phyloP scores from a whole-genome alignment of 441 rosid genomes.

The Codiaeum variegatum region DNA sequence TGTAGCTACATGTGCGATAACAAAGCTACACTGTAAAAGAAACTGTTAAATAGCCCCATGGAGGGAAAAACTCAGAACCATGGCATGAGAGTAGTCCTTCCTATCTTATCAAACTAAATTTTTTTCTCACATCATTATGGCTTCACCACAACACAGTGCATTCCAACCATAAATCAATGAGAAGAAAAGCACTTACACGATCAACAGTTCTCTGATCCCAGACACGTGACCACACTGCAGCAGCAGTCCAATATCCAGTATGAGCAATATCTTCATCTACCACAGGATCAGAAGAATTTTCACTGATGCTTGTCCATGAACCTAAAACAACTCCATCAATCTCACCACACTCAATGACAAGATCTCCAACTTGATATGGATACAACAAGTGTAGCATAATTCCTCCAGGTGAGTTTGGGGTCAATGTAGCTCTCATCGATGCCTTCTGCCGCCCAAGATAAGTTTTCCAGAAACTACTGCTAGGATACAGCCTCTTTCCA shows the following conservation, averaged over 20 bases:
- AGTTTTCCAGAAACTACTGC: conserved; percentile 89
- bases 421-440: conserved; percentile 31
- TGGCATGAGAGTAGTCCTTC: background rate
- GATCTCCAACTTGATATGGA: conserved; percentile 39
- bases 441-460: conserved; percentile 59
- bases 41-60: background rate
- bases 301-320: conserved; percentile 70
- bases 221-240: conserved; percentile 85
- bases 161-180: conserved; percentile 18
- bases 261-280: conserved; percentile 56
- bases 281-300: conserved; percentile 42
- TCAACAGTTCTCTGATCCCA: conserved; percentile 97
- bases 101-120: background rate
- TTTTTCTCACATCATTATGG: conserved; percentile 1
- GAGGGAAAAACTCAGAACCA: background rate
- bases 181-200: conserved; percentile 58
- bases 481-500: conserved; percentile 94
- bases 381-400: conserved; percentile 49
- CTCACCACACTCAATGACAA: conserved; percentile 79
- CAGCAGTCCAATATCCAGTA: conserved; percentile 96
- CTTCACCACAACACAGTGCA: conserved; percentile 5
- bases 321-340: conserved; percentile 96
- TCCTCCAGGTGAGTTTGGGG: conserved; percentile 39
- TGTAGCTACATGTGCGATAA: background rate
- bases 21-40: conserved; percentile 1